phyloP scores from a whole-genome alignment of 176 grass and related monocot species.

The Oryza nivara region DNA sequence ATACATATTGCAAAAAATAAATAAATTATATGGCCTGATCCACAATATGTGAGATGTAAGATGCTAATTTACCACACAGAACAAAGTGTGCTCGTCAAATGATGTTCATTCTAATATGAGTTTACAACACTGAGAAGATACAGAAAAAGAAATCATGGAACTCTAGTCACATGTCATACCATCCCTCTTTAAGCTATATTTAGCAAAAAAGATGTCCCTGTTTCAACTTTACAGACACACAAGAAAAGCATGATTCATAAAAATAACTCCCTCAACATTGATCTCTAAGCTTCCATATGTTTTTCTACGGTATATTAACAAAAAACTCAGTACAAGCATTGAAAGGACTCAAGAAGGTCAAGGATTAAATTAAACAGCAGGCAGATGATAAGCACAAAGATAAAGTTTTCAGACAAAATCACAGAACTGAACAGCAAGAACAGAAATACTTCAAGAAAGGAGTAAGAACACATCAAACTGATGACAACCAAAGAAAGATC shows the following conservation, averaged over 20 bases:
- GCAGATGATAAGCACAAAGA: neutral
- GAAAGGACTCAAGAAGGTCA: constrained; percentile 7
- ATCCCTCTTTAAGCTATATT: neutral
- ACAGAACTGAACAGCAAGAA: constrained; percentile 7
- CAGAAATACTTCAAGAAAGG: constrained; percentile 5
- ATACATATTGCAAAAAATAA: constrained; percentile 22
- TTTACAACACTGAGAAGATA: neutral
- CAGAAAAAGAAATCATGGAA: neutral
- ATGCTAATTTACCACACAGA: constrained; percentile 30
- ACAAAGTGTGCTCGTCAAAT: neutral
- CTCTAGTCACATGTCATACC: neutral
- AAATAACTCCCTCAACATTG: neutral
- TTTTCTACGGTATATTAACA: neutral
- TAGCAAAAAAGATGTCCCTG: neutral
- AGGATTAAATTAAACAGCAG: neutral
- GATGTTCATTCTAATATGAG: neutral
- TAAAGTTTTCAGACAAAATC: neutral
- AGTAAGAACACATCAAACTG: constrained; percentile 12
- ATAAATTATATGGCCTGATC: neutral
- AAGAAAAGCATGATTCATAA: constrained; percentile 9
- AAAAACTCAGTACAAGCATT: constrained; percentile 11
- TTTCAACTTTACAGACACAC: neutral
- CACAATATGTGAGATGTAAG: neutral
- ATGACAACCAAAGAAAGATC: constrained; percentile 11
- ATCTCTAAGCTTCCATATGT: neutral